phyloP scores from a whole-genome alignment of 345 rosid species.

The Euphorbia peplus region DNA sequence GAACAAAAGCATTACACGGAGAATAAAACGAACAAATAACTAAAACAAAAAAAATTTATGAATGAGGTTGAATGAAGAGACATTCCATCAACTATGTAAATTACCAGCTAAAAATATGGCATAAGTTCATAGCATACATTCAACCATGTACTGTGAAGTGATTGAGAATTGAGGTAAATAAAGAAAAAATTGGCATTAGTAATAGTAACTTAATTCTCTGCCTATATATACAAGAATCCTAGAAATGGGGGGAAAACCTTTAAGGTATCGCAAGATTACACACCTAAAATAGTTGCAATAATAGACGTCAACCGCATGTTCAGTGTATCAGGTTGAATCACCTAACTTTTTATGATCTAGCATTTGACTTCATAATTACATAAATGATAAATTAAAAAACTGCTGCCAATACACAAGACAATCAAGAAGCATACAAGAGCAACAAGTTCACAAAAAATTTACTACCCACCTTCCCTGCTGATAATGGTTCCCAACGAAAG shows the following conservation, averaged over 20 bases:
- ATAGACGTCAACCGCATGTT: not conserved
- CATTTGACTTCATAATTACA: not conserved
- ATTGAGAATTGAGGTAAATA: not conserved
- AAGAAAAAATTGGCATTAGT: not conserved
- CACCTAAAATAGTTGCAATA: not conserved
- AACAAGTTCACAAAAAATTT: not conserved
- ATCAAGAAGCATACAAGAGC: slow-evolving; percentile 1
- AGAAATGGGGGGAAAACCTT: not conserved
- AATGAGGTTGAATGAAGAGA: too few species aligned
- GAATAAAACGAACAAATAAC: too few species aligned
- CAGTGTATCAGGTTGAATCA: not conserved
- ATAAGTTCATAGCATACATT: too few species aligned
- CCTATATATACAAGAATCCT: not conserved
- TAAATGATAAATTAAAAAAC: too few species aligned
- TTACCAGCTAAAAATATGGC: too few species aligned
- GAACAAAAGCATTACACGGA: too few species aligned
- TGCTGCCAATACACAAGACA: not conserved
- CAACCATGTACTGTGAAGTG: not conserved
- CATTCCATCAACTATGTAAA: too few species aligned
- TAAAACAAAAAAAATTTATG: too few species aligned
- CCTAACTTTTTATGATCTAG: not conserved
- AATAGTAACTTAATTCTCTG: not conserved
- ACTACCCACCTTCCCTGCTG: slow-evolving; percentile 87
- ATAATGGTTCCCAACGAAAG: slow-evolving; percentile 88
- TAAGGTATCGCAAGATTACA: not conserved